Evolutionary conservation across 2,329 filamentous ascomycete genomes (phyloP).

Genomic region (Neonectria magnoliae): DNA sequence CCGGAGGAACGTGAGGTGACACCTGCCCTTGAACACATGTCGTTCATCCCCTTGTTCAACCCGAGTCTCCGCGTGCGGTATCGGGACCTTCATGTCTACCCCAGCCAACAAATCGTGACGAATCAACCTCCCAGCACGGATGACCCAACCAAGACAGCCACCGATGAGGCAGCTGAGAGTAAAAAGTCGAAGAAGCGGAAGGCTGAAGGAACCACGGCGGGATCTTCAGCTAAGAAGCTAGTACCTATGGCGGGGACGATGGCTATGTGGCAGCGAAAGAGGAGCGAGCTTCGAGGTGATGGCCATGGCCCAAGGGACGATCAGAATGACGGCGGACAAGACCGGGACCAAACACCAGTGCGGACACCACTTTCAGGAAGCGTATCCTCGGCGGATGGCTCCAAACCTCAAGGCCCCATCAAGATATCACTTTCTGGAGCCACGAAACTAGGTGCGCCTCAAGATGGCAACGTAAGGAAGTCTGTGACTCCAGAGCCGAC

Average conservation of each 20-base stretch:
- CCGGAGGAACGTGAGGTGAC: conserved; percentile 70
- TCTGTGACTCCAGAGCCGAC: conserved; percentile 24
- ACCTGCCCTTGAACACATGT: conserved; percentile 68
- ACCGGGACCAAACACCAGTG: conserved; percentile 35
- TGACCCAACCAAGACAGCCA: conserved; percentile 39
- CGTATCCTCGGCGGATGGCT: conserved; percentile 18
- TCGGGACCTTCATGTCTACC: conserved; percentile 79
- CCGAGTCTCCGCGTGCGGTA: conserved; percentile 75
- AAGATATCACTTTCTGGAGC: conserved; percentile 47
- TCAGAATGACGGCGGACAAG: conserved; percentile 20
- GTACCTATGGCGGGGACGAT: conserved; percentile 55
- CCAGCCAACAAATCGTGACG: conserved; percentile 71
- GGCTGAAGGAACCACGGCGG: conserved; percentile 50
- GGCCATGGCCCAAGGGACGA: conserved; percentile 14
- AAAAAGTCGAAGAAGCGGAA: conserved; percentile 66
- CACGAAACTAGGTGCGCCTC: conserved; percentile 30
- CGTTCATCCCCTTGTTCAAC: conserved; percentile 77
- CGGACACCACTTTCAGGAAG: conserved; percentile 34
- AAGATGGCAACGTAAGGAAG: conserved; percentile 18
- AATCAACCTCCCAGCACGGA: conserved; percentile 54
- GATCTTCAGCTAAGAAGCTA: conserved; percentile 49
- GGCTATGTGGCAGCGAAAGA: conserved; percentile 57
- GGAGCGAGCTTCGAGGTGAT: conserved; percentile 51
- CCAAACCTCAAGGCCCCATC: conserved; percentile 39
- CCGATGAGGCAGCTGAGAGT: conserved; percentile 43